Percentiles rank a stretch among this genome's conserved stretches.
Conservation (phyloP, 768 basidiomycete genomes). For the Podaxis mareebaensis region DNA sequence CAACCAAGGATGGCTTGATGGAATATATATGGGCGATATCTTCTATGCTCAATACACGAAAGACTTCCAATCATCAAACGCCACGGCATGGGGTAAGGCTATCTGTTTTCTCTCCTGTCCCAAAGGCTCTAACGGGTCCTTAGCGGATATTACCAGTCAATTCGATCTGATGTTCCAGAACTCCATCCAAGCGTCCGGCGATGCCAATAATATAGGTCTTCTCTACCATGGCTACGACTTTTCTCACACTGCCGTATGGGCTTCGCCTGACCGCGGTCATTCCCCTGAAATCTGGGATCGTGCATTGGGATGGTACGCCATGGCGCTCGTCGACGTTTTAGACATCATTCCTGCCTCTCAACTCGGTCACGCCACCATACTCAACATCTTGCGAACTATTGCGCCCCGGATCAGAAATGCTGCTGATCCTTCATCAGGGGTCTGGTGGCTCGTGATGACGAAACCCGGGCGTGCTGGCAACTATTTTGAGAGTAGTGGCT, state of each 20-base stretch:
- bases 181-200: slow-evolving; percentile 37
- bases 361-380: slow-evolving; percentile 29
- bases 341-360: slow-evolving; percentile 37
- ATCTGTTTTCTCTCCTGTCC: neutral
- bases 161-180: slow-evolving; percentile 45
- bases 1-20: slow-evolving; percentile 48
- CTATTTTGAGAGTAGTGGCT: slow-evolving; percentile 50
- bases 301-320: slow-evolving; percentile 47
- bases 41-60: slow-evolving; percentile 44
- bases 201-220: slow-evolving; percentile 40
- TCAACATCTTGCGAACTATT: slow-evolving; percentile 33
- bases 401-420: slow-evolving; percentile 37
- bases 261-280: slow-evolving; percentile 44
- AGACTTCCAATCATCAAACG: slow-evolving; percentile 34
- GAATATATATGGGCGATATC: slow-evolving; percentile 47
- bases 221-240: slow-evolving; percentile 53
- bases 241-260: slow-evolving; percentile 44
- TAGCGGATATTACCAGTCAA: slow-evolving; percentile 42
- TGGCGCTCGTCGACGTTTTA: slow-evolving; percentile 48
- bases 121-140: slow-evolving; percentile 7
- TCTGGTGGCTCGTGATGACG: slow-evolving; percentile 52
- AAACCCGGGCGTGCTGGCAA: slow-evolving; percentile 44
- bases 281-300: slow-evolving; percentile 51
- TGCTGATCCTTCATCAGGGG: slow-evolving; percentile 39
- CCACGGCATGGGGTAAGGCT: slow-evolving; percentile 38